Evolutionary conservation across 2,329 filamentous ascomycete species (phyloP).

Genomic region (Colletotrichum caudatum): DNA sequence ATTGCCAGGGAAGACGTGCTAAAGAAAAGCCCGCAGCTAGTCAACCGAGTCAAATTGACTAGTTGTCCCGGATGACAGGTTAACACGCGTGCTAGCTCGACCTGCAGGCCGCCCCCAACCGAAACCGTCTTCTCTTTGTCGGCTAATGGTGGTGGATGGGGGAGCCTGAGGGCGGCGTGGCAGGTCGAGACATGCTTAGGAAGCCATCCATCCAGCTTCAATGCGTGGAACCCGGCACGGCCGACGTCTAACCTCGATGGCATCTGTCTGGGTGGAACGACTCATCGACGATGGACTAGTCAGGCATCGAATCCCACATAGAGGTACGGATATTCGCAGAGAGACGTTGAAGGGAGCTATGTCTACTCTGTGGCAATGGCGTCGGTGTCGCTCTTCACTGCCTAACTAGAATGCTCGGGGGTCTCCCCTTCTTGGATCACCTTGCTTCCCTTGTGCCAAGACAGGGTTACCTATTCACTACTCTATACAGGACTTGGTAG

Average conservation of each 20-base stretch:
- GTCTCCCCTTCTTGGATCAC: background rate
- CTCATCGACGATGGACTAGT: background rate
- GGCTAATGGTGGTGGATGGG: too few relatives aligned
- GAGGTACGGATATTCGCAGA: too few relatives aligned
- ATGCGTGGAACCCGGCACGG: conserved; percentile 33
- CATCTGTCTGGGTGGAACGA: conserved; percentile 18
- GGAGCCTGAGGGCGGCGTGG: background rate
- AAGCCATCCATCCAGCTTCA: background rate
- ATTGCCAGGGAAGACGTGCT: background rate
- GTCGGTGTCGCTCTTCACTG: background rate
- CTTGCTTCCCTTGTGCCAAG: background rate
- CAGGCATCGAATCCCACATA: background rate
- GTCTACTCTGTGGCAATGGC: background rate
- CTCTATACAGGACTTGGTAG: background rate
- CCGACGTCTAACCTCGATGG: conserved; percentile 27
- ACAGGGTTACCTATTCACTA: background rate
- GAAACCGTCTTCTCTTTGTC: background rate
- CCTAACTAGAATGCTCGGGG: background rate
- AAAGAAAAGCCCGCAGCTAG: background rate
- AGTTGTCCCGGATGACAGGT: background rate
- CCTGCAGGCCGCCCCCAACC: background rate
- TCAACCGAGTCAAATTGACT: fast-evolving
- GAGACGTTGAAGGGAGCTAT: background rate
- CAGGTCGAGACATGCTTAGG: background rate
- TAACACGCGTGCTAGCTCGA: background rate